Evolutionary conservation across 192 early-diverging fungal genomes (phyloP), one percentile per base, ranked within the genome.

Genomic region (Pilobolus umbonatus): DNA sequence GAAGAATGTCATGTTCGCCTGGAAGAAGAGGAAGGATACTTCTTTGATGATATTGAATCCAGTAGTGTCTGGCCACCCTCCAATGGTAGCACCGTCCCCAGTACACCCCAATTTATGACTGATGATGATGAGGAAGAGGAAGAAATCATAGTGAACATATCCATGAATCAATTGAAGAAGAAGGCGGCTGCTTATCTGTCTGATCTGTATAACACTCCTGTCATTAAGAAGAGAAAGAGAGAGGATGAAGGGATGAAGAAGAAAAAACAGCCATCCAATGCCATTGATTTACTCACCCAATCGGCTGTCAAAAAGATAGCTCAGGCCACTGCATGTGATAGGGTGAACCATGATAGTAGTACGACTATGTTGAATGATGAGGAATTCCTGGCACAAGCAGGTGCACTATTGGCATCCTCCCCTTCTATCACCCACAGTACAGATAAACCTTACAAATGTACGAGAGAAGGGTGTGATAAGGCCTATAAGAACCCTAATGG

Each of bases 401-500:
- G 60, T 17, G 65, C 51, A 11, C 49, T 73, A 35, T 55, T 72
- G 26, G 65, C 70, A 15, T 57, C 69, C 21, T 48, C 70, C 3
- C 50, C 54, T 43, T 2, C 31, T 1, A 48, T 32, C n/a, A 35
- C 38, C 7, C 28, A 8, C 24, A 30, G 25, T 40, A 60, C 60
- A 11, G 90, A 92, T 61, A 90, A 95, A 62, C 92, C 91, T 21
- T 95, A 95, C 75, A 85, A 88, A 58, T 98, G 95, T 71, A 79
- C 89, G 8, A 76, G 93, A 4, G 67, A 62, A 10, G 93, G 93
- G 10, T 98, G 96, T 74, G 84, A 82, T 53, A 98, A 98, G 74
- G 85, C 92, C 5, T 98, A 98, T 81, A 98, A 98, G 77, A 98
- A 98, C 74, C 94, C 96, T 17, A 96, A 96, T 48, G 95, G 95